Base-by-base conservation (phyloP, 352 stramenopile genomes). In the Globisporangium recalcitrans region DNA sequence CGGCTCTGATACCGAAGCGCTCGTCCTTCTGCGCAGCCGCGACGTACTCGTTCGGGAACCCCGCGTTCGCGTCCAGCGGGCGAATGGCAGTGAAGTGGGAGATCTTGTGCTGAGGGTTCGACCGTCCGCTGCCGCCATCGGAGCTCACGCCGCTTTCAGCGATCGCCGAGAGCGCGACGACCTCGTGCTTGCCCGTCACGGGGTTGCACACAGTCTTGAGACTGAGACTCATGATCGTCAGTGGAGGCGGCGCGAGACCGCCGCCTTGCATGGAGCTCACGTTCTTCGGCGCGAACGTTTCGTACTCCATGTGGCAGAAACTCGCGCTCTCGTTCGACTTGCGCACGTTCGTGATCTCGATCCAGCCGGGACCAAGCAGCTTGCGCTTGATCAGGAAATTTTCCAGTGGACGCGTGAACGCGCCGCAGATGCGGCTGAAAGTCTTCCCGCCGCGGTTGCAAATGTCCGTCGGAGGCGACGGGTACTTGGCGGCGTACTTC, bases 191-290 rank as follows among this genome's bases (percentile, higher is more conserved):
- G 64, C 98, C 90, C 26, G 84, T 97, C 58, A 88, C 90, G 7
- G 96, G 95, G 78, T 99, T 98, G 62, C 98, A 98, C 29, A 98
- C 80, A 3, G 97, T 99, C 78, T 99, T 99, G 62, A 99, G 73
- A 52, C 96, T 98, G 26, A 99, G 72, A 46, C 95, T 97, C 65
- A 99, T 96, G 26, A 98, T 87, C n/a, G 88, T 92, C 22, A 99
- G 74, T 22, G 97, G 91, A 32, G 97, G 97, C 4, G 80, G 70
- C n/a, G 83, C 55, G 40, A 93, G 74, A 1, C 77, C 77, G 19
- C 68, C 62, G 8, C 77, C 80, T 31, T 84, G 73, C 24, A 98
- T 78, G 16, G 88, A 77, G 24, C 69, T 83, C 40, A 99, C 77
- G 51, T 88, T 75, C 72, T 98, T 98, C 1, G 96, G 93, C 49